phyloP scores from a whole-genome alignment of 768 basidiomycete genomes.

The Lyophyllum decastes region DNA sequence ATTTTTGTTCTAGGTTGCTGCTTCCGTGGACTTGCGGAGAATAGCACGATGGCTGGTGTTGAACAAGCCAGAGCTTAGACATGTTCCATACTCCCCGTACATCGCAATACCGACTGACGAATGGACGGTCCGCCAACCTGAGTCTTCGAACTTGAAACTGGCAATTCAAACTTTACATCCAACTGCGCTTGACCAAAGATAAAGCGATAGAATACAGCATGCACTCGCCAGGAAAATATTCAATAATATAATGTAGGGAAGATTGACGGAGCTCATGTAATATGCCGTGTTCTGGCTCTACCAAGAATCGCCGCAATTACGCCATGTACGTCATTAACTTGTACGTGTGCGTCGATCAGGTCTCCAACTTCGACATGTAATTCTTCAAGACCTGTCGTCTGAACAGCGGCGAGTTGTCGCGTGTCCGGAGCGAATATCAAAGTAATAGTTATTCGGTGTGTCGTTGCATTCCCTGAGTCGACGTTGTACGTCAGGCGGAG shows the following conservation, averaged over 20 bases:
- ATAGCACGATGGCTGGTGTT: too few species aligned
- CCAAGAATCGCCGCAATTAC: constrained; percentile 63
- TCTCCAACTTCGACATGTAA: constrained; percentile 58
- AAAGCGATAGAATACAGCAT: not conserved
- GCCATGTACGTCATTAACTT: constrained; percentile 65
- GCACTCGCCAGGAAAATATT: not conserved
- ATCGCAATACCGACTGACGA: too few species aligned
- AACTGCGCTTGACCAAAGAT: too few species aligned
- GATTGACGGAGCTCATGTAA: not conserved
- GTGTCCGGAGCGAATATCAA: constrained; percentile 75
- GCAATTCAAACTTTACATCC: too few species aligned
- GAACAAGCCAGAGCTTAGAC: too few species aligned
- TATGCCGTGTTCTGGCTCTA: constrained; percentile 32
- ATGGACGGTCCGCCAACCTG: too few species aligned
- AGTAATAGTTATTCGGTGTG: constrained; percentile 46
- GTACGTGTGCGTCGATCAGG: constrained; percentile 60
- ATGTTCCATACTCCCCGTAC: too few species aligned
- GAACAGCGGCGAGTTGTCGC: constrained; percentile 60
- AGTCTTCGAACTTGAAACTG: too few species aligned
- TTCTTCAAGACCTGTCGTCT: constrained; percentile 51
- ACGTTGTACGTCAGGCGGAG: constrained; percentile 68
- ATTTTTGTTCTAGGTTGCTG: too few species aligned
- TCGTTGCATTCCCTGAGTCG: constrained; percentile 25
- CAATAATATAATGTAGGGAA: not conserved
- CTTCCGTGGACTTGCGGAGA: too few species aligned